A percentile compares a stretch with the other conserved stretches of the same genome.
Conservation (phyloP, 1,139 yeast genomes). For the Sugiyamaella castrensis region DNA sequence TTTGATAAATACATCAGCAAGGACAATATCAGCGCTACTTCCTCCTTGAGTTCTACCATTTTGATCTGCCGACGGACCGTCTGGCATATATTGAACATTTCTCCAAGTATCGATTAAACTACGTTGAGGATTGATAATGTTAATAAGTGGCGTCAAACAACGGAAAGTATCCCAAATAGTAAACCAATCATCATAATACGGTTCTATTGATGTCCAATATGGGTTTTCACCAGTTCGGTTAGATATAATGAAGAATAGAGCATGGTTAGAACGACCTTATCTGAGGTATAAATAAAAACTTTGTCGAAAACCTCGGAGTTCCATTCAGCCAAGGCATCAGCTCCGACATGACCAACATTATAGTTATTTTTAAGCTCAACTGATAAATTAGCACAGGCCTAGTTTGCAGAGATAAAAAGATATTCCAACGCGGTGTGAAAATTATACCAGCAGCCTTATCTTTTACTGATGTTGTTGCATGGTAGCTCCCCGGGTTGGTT, state of each 20-base stretch:
- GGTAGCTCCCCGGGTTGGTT: neutral
- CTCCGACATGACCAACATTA: conserved; percentile 31
- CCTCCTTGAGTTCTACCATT: conserved; percentile 46
- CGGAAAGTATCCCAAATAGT: conserved; percentile 46
- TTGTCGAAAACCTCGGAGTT: conserved; percentile 24
- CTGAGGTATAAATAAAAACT: conserved; percentile 7
- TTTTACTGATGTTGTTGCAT: conserved; percentile 1
- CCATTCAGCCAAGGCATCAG: conserved; percentile 35
- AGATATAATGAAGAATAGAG: conserved; percentile 40
- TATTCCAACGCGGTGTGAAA: conserved; percentile 35
- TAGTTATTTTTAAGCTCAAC: conserved; percentile 25
- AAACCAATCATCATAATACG: conserved; percentile 44
- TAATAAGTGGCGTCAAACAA: conserved; percentile 38
- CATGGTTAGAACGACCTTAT: conserved; percentile 30
- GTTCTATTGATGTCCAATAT: conserved; percentile 31
- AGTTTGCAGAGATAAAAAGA: conserved; percentile 38
- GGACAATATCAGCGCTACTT: conserved; percentile 42
- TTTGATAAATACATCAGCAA: conserved; percentile 43
- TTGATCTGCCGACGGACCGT: conserved; percentile 43
- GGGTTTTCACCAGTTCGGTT: conserved; percentile 43
- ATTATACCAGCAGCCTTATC: conserved; percentile 11
- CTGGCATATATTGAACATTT: conserved; percentile 43
- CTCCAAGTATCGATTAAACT: conserved; percentile 37
- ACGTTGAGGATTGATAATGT: conserved; percentile 36
- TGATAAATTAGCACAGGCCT: conserved; percentile 38